phyloP scores from a whole-genome alignment of 768 basidiomycete species.

The Trametopsis cervina region DNA sequence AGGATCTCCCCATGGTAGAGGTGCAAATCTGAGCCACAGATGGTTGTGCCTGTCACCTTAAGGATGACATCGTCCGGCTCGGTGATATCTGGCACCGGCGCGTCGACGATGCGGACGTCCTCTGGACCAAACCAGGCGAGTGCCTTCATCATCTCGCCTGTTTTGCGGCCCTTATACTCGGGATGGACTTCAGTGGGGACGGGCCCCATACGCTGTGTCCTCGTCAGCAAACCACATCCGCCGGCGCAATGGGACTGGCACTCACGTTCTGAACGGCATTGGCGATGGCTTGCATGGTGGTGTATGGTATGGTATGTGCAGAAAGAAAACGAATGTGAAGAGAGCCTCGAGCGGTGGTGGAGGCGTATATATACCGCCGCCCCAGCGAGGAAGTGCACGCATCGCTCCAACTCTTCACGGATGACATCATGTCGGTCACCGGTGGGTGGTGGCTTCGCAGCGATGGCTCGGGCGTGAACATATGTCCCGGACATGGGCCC shows the following conservation, averaged over 20 bases:
- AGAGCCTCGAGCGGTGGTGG: too few relatives aligned
- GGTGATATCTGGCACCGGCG: conserved; percentile 51
- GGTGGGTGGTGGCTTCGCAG: too few relatives aligned
- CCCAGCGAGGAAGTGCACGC: too few relatives aligned
- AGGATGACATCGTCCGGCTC: conserved; percentile 73
- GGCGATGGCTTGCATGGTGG: conserved; percentile 25
- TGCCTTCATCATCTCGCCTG: conserved; percentile 58
- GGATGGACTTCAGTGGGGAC: conserved; percentile 34
- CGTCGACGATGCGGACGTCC: conserved; percentile 41
- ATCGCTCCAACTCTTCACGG: background rate
- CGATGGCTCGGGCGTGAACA: too few relatives aligned
- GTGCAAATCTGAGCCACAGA: conserved; percentile 50
- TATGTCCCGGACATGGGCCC: too few relatives aligned
- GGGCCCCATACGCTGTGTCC: conserved; percentile 27
- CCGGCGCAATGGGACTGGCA: background rate
- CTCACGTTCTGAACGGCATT: conserved; percentile 24
- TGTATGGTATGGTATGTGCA: background rate
- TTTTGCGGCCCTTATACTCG: conserved; percentile 39
- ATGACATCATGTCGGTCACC: background rate
- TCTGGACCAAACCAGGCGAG: conserved; percentile 58
- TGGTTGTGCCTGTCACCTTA: conserved; percentile 67
- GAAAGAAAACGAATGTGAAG: too few relatives aligned
- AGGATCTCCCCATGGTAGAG: conserved; percentile 65
- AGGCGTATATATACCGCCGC: too few relatives aligned
- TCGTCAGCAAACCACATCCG: background rate